Conservation (phyloP, 208 protist genomes). For the Leishmania major region DNA sequence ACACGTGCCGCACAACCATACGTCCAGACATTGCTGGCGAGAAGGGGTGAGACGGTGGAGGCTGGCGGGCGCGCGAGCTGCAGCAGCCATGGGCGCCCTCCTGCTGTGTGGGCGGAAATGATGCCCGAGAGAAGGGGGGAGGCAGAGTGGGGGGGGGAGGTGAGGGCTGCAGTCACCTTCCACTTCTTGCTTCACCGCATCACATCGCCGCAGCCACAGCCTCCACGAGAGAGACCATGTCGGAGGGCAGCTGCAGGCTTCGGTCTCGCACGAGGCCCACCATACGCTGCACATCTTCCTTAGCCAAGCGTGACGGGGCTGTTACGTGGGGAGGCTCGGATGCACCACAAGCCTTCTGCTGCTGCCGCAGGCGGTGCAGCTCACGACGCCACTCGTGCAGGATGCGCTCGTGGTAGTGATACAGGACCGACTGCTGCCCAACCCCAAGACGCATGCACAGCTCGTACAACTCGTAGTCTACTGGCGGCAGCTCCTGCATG, state of each 20-base stretch:
- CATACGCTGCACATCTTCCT: constrained; percentile 65
- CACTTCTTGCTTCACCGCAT: constrained; percentile 6
- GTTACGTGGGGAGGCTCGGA: background rate
- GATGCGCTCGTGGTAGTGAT: constrained; percentile 80
- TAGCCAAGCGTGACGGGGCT: constrained; percentile 1
- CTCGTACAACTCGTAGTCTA: constrained; percentile 87
- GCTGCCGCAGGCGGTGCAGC: constrained; percentile 32
- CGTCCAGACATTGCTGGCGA: background rate
- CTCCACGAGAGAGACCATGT: constrained; percentile 67
- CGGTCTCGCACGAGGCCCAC: constrained; percentile 64
- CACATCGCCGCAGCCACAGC: constrained; percentile 35
- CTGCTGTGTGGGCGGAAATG: background rate
- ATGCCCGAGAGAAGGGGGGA: constrained; percentile 4
- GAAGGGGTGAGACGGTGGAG: background rate
- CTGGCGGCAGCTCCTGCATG: constrained; percentile 60
- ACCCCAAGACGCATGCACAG: constrained; percentile 69
- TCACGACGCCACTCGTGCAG: constrained; percentile 67
- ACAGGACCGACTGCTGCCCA: constrained; percentile 44
- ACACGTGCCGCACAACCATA: background rate
- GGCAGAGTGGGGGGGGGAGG: background rate
- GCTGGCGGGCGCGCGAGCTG: background rate
- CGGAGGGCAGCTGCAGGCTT: constrained; percentile 72
- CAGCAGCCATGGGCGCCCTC: background rate
- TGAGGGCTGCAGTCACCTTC: constrained; percentile 5
- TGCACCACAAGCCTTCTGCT: background rate